Base-by-base conservation (phyloP, 805 yeast genomes). In the Limtongozyma cylindracea region DNA sequence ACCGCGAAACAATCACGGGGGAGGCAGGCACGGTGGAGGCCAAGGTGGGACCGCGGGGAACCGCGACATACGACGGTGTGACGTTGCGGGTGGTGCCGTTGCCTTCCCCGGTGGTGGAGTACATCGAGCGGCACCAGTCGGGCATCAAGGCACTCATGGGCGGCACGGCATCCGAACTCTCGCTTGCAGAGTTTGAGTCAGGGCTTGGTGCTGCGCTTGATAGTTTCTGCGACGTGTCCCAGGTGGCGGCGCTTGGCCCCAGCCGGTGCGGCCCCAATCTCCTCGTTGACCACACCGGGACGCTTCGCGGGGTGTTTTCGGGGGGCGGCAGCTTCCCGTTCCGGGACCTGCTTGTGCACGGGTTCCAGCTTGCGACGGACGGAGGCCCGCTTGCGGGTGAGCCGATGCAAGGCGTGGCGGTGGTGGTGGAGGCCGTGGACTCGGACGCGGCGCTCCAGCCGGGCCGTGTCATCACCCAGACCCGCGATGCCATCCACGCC, bases 351-450 rank as follows among this genome's bases (percentile, higher is more conserved):
- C 43, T 84, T 2, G 36, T 74, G 20, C 70, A 73, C 31, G 98
- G 93, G 1, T 82, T 80, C 43, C 91, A 77, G 38, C 45, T 78
- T 18, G 77, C 93, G 4, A 61, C 65, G 20, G 53, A 56, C 19
- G 76, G 68, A 37, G 99, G 99, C 3, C 96, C 96, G 0, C 50
- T 88, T 20, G 70, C 84, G 1, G 61, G 71, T 4, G 99, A 88
- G 40, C 82, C 80, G 0, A 58, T 77, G 12, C 84, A 78, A 39
- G 94, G 95, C 6, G 60, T 74, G 29, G 56, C 72, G 9, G 61
- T 69, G 1, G 40, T 61, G 5, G 25, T 51, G 21, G 38, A 33
- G 3, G 48, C 41, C 17, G 41, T 31, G 9, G 41, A 34, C 17
- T 44, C 39, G 20, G 45, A 53, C 15, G 24, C 26, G 10, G 45